Evolutionary conservation across 2,329 filamentous ascomycete genomes (phyloP).

Genomic region (Ophiosphaerella korrae): DNA sequence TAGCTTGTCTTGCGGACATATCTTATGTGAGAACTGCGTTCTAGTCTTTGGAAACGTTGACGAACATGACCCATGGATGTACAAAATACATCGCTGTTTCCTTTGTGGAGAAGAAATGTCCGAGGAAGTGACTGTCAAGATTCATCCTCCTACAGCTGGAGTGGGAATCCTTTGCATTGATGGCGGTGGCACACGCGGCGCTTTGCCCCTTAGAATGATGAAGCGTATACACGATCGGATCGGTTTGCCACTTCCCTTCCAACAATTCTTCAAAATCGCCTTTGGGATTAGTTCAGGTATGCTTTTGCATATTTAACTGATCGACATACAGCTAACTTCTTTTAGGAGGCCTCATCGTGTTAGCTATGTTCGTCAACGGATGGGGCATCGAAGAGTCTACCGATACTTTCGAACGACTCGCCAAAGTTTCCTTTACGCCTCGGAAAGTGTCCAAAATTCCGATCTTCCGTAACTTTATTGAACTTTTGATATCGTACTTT

Average conservation of each 20-base stretch:
- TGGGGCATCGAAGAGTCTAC: background rate
- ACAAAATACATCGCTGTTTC: conserved; percentile 16
- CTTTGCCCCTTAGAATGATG: conserved; percentile 10
- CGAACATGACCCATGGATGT: conserved; percentile 15
- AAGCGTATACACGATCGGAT: conserved; percentile 3
- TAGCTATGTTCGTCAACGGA: background rate
- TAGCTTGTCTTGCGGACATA: conserved; percentile 12
- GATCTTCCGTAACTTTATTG: conserved; percentile 3
- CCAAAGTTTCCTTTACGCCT: background rate
- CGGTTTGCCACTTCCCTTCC: background rate
- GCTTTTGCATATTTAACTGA: conserved; percentile 13
- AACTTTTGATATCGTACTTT: conserved; percentile 9
- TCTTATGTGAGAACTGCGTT: conserved; percentile 18
- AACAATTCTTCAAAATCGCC: conserved; percentile 1
- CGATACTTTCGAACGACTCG: background rate
- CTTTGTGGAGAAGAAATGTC: conserved; percentile 14
- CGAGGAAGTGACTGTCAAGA: conserved; percentile 12
- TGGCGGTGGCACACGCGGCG: conserved; percentile 8
- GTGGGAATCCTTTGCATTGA: conserved; percentile 19
- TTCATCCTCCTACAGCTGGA: conserved; percentile 11
- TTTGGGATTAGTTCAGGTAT: conserved; percentile 9
- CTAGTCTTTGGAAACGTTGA: conserved; percentile 12
- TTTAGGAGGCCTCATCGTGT: background rate
- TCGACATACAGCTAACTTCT: background rate
- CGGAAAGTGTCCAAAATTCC: background rate